phyloP scores from a whole-genome alignment of 257 asterid species.

The Solanum ossicruentum region DNA sequence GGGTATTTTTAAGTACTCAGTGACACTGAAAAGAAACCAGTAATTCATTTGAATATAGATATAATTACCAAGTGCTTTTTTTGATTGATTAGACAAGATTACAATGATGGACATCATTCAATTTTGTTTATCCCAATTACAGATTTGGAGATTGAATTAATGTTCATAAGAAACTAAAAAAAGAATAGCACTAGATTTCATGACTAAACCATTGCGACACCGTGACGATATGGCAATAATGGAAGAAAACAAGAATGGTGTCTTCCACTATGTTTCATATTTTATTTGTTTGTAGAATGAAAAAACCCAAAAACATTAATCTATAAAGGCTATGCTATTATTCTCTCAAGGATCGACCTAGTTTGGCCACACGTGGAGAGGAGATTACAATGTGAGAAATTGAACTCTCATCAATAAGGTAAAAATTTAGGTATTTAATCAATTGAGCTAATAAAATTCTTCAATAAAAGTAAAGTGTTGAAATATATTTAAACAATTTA shows the following conservation, averaged over 20 bases:
- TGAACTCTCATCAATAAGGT: no score
- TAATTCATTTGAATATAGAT: background rate
- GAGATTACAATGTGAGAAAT: no score
- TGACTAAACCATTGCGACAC: background rate
- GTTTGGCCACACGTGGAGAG: background rate
- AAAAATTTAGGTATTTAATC: no score
- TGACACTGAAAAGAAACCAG: background rate
- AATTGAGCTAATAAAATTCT: no score
- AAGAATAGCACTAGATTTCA: background rate
- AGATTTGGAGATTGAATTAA: background rate
- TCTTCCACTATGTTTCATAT: background rate
- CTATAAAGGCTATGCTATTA: background rate
- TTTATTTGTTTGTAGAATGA: background rate
- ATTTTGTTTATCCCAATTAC: background rate
- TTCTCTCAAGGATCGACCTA: background rate
- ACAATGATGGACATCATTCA: background rate
- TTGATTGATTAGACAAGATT: background rate
- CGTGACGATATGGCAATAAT: background rate
- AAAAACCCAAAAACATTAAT: background rate
- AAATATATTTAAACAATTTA: no score
- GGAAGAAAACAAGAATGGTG: slow-evolving; percentile 1
- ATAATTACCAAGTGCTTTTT: background rate
- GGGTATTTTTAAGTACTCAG: background rate
- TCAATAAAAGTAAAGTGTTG: no score
- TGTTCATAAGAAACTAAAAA: background rate